Percentiles rank a stretch among this genome's conserved stretches.
Evolutionary conservation across 208 protist genomes (phyloP).

Genomic region (Leishmania arabica): DNA sequence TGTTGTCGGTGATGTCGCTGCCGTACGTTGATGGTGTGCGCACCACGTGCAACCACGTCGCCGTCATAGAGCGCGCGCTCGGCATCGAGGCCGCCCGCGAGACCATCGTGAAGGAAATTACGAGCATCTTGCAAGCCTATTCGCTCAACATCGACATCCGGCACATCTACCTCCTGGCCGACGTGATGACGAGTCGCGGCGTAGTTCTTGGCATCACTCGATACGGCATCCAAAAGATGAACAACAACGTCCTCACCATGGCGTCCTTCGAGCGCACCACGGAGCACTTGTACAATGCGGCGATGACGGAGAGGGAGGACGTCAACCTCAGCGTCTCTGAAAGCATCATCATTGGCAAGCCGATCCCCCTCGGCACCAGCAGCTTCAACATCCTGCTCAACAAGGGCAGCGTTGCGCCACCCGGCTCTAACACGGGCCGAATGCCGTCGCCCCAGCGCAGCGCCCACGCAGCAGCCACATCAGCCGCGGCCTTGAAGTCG

Average conservation of each 20-base stretch:
- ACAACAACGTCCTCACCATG: conserved; percentile 98
- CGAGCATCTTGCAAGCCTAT: conserved; percentile 95
- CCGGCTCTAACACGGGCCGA: conserved; percentile 19
- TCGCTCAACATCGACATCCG: conserved; percentile 98
- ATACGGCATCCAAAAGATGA: conserved; percentile 99
- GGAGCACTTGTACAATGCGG: conserved; percentile 99
- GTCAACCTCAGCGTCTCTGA: conserved; percentile 94
- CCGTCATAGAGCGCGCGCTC: conserved; percentile 95
- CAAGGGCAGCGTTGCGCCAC: conserved; percentile 31
- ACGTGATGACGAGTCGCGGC: conserved; percentile 99
- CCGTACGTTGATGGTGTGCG: conserved; percentile 90
- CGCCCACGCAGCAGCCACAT: neutral
- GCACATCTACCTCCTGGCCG: conserved; percentile 98
- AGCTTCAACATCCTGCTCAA: conserved; percentile 91
- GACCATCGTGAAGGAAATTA: conserved; percentile 97
- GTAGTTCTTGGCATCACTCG: conserved; percentile 99
- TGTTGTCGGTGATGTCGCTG: conserved; percentile 95
- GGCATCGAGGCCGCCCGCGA: conserved; percentile 98
- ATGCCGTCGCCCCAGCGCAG: conserved; percentile 4
- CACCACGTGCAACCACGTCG: conserved; percentile 98
- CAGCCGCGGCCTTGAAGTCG: conserved; percentile 6
- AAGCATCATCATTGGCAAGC: conserved; percentile 98
- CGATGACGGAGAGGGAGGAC: conserved; percentile 88
- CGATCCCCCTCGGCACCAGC: conserved; percentile 96
- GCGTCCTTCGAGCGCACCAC: conserved; percentile 99